Evolutionary conservation across 1,284 basidiomycete genomes (phyloP).

Genomic region (Pulveroboletus ridleyi): DNA sequence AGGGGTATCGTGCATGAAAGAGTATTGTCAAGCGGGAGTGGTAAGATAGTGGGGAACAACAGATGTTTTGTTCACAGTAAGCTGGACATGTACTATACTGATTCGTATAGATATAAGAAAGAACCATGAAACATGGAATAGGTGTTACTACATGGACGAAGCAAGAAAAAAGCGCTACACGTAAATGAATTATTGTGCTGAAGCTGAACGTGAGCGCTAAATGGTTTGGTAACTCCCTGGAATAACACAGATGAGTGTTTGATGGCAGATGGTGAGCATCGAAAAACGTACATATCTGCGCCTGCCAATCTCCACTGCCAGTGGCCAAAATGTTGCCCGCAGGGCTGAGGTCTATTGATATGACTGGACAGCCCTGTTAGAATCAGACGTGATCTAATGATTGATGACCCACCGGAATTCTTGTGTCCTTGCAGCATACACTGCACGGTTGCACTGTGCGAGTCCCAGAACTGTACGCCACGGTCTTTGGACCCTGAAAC

Average conservation of each 20-base stretch:
- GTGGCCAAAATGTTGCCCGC: conserved; percentile 81
- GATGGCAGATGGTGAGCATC: not conserved
- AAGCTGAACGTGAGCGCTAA: conserved; percentile 21
- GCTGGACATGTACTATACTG: conserved; percentile 19
- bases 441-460: conserved; percentile 75
- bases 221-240: conserved; percentile 40
- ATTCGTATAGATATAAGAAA: conserved; percentile 34
- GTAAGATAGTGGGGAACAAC: conserved; percentile 14
- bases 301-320: conserved; percentile 88
- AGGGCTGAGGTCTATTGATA: conserved; percentile 84
- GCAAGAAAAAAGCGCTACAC: conserved; percentile 38
- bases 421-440: conserved; percentile 92
- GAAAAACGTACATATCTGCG: conserved; percentile 71
- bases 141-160: conserved; percentile 34
- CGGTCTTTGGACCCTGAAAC: conserved; percentile 93
- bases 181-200: conserved; percentile 26
- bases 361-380: conserved; percentile 55
- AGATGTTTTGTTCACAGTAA: conserved; percentile 14
- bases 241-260: conserved; percentile 17
- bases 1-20: conserved; percentile 6
- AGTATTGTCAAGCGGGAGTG: conserved; percentile 6
- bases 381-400: conserved; percentile 8
- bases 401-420: conserved; percentile 65
- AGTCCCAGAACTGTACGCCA: conserved; percentile 90
- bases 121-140: conserved; percentile 17